phyloP scores from a whole-genome alignment of 805 yeast genomes.

The Yamadazyma tumulicola region DNA sequence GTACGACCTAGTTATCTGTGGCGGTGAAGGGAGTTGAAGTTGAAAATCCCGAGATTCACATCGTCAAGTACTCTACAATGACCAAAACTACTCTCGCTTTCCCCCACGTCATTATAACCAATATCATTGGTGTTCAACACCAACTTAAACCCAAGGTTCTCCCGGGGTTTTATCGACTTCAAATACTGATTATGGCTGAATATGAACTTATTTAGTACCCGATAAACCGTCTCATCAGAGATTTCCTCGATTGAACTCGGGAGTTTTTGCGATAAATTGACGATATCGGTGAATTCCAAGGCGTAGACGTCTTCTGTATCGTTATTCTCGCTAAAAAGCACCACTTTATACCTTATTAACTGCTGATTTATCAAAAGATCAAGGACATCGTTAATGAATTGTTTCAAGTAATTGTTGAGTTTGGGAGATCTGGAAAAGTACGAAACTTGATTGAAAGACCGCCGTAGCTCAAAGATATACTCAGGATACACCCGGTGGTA shows the following conservation, averaged over 20 bases:
- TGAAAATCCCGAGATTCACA: conserved; percentile 10
- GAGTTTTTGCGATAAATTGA: conserved; percentile 15
- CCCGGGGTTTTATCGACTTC: conserved; percentile 11
- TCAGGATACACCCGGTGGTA: conserved; percentile 51
- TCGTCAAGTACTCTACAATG: conserved; percentile 7
- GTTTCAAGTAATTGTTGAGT: conserved; percentile 41
- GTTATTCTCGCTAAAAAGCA: conserved; percentile 30
- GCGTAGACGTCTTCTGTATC: conserved; percentile 38
- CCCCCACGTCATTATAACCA: background rate
- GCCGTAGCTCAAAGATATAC: conserved; percentile 42
- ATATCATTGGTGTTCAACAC: conserved; percentile 1
- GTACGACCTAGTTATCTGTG: too few relatives aligned
- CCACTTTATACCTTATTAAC: conserved; percentile 31
- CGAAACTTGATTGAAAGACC: conserved; percentile 42
- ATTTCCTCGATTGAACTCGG: conserved; percentile 6
- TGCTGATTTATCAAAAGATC: conserved; percentile 13
- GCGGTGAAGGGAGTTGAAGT: conserved; percentile 10
- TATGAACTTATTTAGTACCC: conserved; percentile 27
- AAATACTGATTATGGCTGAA: conserved; percentile 32
- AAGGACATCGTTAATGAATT: conserved; percentile 22
- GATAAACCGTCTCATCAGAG: conserved; percentile 31
- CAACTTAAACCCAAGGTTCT: conserved; percentile 9
- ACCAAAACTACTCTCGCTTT: conserved; percentile 2
- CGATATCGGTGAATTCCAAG: conserved; percentile 29
- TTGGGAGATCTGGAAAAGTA: conserved; percentile 45